Percentiles rank a stretch among this genome's conserved stretches.
These are phyloP conservation scores for Eucalyptus curtisii DNA, from an alignment of 345 rosid species.

Conservation along the genomic window DNA sequence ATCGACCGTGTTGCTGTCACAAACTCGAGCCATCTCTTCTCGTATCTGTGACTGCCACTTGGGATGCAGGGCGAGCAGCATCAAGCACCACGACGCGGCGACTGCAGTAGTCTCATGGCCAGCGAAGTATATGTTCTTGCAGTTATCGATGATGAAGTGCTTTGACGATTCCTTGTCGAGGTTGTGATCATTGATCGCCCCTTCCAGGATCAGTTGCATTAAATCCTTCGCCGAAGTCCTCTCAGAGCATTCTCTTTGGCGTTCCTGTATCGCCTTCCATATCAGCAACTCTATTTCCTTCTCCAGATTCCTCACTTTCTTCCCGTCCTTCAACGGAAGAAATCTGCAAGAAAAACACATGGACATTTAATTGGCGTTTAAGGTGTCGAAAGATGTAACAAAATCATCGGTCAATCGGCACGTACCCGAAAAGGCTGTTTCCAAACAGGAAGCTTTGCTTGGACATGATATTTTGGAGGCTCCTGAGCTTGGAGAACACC, in stretches of 20 bases:
- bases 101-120: slow-evolving; percentile 75
- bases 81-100: slow-evolving; percentile 76
- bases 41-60: slow-evolving; percentile 61
- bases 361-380: background rate
- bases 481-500: slow-evolving; percentile 42
- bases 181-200: slow-evolving; percentile 21
- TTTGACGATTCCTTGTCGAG: slow-evolving; percentile 27
- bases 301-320: slow-evolving; percentile 31
- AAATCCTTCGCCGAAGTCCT: slow-evolving; percentile 37
- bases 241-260: slow-evolving; percentile 20
- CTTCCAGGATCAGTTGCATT: slow-evolving; percentile 59
- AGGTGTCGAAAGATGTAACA: background rate
- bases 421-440: slow-evolving; percentile 19
- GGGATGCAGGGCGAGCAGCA: slow-evolving; percentile 75
- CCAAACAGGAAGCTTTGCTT: slow-evolving; percentile 16
- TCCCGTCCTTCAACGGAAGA: slow-evolving; percentile 21
- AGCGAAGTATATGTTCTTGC: slow-evolving; percentile 77
- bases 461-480: slow-evolving; percentile 37
- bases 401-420: background rate
- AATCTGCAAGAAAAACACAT: slow-evolving; percentile 7
- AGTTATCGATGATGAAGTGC: slow-evolving; percentile 64
- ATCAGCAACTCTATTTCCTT: slow-evolving; percentile 49
- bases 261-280: slow-evolving; percentile 59
- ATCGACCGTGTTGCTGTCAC: slow-evolving; percentile 22
- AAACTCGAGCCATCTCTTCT: slow-evolving; percentile 30